phyloP scores from a whole-genome alignment of 2,329 filamentous ascomycete genomes.

The Ophidiomyces ophidiicola region DNA sequence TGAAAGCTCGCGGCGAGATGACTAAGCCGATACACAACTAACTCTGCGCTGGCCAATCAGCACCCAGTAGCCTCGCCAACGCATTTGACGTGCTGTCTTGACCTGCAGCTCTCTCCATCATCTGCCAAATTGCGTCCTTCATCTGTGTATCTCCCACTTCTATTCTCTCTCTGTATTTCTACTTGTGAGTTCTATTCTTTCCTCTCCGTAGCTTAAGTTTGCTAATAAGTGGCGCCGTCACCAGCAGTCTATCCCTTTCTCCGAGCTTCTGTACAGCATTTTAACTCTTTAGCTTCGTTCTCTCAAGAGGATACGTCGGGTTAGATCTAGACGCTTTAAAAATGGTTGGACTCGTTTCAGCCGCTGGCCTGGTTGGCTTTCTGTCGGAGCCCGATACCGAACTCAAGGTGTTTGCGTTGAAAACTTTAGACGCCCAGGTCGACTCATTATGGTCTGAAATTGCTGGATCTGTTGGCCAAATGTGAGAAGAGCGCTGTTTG shows the following conservation, averaged over 20 bases:
- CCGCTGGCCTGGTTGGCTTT: constrained; percentile 88
- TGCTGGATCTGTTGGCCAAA: constrained; percentile 78
- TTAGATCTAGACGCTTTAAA: constrained; percentile 20
- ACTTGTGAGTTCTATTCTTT: neutral
- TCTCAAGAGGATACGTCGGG: constrained; percentile 2
- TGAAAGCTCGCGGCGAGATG: neutral
- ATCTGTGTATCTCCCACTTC: neutral
- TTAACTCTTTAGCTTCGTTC: neutral
- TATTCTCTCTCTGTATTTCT: constrained; percentile 6
- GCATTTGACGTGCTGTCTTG: constrained; percentile 7
- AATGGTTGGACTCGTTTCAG: constrained; percentile 91
- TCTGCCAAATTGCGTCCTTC: neutral
- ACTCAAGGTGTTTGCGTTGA: constrained; percentile 86
- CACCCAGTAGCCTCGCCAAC: constrained; percentile 1
- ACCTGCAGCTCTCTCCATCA: constrained; percentile 7
- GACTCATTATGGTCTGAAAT: constrained; percentile 97
- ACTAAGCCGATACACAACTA: constrained; percentile 4
- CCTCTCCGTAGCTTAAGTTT: neutral
- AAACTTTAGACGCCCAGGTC: constrained; percentile 91
- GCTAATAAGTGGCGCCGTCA: neutral
- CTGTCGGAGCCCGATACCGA: constrained; percentile 88
- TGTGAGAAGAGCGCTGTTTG: constrained; percentile 48
- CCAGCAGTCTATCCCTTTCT: neutral
- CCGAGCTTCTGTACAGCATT: neutral
- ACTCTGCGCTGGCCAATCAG: neutral